Base-by-base conservation (phyloP, 257 asterid species). In the Parsonsia alboflavescens region DNA sequence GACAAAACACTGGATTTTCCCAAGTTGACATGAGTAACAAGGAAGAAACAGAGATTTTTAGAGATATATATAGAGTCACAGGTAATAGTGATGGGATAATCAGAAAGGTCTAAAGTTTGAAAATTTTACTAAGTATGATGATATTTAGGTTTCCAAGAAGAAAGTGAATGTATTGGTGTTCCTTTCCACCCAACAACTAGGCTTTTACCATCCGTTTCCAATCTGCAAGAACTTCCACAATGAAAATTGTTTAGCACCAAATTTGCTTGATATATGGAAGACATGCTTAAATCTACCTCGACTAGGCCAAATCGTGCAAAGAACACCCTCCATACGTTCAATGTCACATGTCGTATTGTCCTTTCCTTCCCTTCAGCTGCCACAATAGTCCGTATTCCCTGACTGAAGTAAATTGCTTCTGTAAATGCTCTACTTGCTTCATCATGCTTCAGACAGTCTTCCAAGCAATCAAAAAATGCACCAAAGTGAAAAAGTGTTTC, bases 401-500 rank as follows among this genome's bases (percentile, higher is more conserved):
- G 80, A 50, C 83, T 9, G 11, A 86, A 78, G 39, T 80, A 61
- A 1, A 76, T 77, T 5, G 68, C 49, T 59, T 88, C 93, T 57
- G 66, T 84, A 24, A 75, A 28, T 52, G 15, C 64, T 76, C 93
- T 84, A 22, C 72, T 75, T 39, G 59, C 0, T 69, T 79, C 89
- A 10, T 80, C 86, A 30, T 75, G 77, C 79, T 78, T 80, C 82
- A 85, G 57, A 33, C 88, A 86, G 10, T 82, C 89, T 6, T 82
- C 89, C 70, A 88, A 74, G 6, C 73, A 62, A 68, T 89, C 92
- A 42, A 87, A 87, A 45, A 56, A 80, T 10, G 89, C 84, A 2
- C 92, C 89, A 2, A 81, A 85, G 77, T 82, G 84, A 5, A 81
- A 73, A 33, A 89, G 84, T 10, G 90, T 75, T 28, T 85, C 95